Percentiles rank a stretch among this genome's conserved stretches.
Conservation (phyloP, 306 rosid genomes). For the Bauhinia variegata region DNA sequence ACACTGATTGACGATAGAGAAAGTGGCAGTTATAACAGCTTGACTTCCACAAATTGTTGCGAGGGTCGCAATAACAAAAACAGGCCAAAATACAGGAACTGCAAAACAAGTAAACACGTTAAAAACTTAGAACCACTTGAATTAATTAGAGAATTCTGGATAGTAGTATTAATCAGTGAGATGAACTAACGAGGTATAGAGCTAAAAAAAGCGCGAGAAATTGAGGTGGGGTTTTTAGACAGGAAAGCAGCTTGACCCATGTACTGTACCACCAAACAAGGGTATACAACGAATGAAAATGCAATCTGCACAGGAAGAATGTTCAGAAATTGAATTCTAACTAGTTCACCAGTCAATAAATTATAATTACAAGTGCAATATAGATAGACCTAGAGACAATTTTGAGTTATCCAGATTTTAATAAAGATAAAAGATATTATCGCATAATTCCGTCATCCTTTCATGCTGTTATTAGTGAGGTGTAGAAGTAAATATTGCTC, state of each 20-base stretch:
- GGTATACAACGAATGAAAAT: constrained; percentile 68
- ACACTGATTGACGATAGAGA: constrained; percentile 45
- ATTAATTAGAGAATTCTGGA: constrained; percentile 6
- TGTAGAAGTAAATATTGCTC: background rate
- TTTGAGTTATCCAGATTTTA: background rate
- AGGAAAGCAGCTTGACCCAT: constrained; percentile 93
- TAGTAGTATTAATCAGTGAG: constrained; percentile 21
- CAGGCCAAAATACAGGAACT: constrained; percentile 52
- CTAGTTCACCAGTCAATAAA: background rate
- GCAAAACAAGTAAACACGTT: constrained; percentile 34
- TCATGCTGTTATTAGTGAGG: background rate
- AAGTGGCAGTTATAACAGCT: constrained; percentile 47
- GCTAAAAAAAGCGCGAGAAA: constrained; percentile 61
- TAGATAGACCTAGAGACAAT: too few species aligned
- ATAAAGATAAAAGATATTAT: background rate
- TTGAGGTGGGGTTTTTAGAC: constrained; percentile 52
- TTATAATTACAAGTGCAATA: too few species aligned
- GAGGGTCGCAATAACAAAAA: constrained; percentile 41
- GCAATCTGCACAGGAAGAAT: constrained; percentile 65
- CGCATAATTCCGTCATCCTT: background rate
- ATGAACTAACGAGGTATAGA: constrained; percentile 77
- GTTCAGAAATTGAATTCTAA: constrained; percentile 12
- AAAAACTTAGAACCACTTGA: constrained; percentile 23
- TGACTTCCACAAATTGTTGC: constrained; percentile 48
- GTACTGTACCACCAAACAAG: constrained; percentile 86